phyloP scores from a whole-genome alignment of 2,329 filamentous ascomycete genomes.

The Paracoccidioides brasiliensis region DNA sequence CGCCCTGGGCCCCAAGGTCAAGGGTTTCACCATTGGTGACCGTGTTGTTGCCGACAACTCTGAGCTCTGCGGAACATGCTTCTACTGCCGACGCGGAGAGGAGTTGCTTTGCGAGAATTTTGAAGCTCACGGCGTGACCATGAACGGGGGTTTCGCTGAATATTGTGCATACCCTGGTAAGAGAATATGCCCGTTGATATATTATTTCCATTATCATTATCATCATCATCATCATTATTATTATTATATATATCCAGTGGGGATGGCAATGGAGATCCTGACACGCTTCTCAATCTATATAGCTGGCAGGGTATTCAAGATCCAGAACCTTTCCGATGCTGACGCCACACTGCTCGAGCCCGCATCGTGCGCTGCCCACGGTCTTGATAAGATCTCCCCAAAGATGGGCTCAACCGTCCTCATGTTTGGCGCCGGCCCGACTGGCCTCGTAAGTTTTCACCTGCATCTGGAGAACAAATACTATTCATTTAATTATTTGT shows the following conservation, averaged over 20 bases:
- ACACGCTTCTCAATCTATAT: constrained; percentile 7
- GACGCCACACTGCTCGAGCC: constrained; percentile 57
- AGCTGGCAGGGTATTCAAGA: constrained; percentile 48
- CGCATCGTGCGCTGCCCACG: constrained; percentile 55
- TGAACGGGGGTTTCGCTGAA: constrained; percentile 61
- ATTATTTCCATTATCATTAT: no score
- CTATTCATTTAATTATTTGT: no score
- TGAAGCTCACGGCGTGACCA: constrained; percentile 44
- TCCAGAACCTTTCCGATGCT: constrained; percentile 50
- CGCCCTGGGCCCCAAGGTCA: constrained; percentile 45
- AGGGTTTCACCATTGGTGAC: constrained; percentile 48
- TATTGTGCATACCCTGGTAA: constrained; percentile 44
- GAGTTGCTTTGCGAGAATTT: constrained; percentile 57
- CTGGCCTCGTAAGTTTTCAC: constrained; percentile 37
- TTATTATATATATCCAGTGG: no score
- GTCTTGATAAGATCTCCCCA: constrained; percentile 54
- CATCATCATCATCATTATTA: no score
- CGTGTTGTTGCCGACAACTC: constrained; percentile 45
- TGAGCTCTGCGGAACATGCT: constrained; percentile 57
- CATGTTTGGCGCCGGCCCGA: constrained; percentile 55
- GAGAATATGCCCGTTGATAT: not conserved
- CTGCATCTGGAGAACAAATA: not conserved
- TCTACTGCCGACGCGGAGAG: constrained; percentile 58
- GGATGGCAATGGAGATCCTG: constrained; percentile 3
- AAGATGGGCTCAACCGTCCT: constrained; percentile 51